A percentile compares a stretch with the other conserved stretches of the same genome.
Conservation (phyloP, 2,329 filamentous ascomycete genomes). For the Colletotrichum tropicale region DNA sequence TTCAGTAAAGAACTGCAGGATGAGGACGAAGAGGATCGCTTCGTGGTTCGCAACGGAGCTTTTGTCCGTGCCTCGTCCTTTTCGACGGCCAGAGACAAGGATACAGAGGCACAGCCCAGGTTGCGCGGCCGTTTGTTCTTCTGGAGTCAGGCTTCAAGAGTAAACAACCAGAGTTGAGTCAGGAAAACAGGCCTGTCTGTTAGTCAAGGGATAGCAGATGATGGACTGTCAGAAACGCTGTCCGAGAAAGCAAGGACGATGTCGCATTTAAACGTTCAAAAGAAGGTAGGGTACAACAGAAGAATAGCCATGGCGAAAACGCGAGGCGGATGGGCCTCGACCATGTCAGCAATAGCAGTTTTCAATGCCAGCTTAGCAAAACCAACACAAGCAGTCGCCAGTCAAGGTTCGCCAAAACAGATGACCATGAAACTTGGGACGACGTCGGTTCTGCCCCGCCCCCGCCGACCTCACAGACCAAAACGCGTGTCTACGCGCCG, state of each 20-base stretch:
- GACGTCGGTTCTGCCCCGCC: conserved; percentile 4
- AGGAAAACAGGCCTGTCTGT: neutral
- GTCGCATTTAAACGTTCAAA: neutral
- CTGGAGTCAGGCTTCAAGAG: neutral
- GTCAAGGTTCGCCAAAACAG: neutral
- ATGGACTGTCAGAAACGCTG: neutral
- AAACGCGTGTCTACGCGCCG: neutral
- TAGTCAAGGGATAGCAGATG: neutral
- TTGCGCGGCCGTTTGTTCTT: neutral
- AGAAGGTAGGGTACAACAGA: neutral
- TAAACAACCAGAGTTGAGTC: neutral
- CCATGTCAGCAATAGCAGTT: neutral
- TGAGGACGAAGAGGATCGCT: neutral
- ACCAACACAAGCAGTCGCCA: neutral
- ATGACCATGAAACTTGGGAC: neutral
- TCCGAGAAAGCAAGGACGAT: neutral
- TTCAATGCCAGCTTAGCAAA: neutral
- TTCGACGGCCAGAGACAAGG: neutral
- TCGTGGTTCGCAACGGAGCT: neutral
- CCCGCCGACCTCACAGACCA: neutral
- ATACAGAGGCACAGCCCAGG: neutral
- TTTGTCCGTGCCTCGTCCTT: neutral
- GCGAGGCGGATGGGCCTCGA: neutral
- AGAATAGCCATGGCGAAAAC: neutral
- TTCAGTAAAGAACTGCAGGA: neutral